Evolutionary conservation across 805 yeast genomes (phyloP), one percentile per base, ranked within the genome.

Genomic region (Cyberlindnera mrakii): DNA sequence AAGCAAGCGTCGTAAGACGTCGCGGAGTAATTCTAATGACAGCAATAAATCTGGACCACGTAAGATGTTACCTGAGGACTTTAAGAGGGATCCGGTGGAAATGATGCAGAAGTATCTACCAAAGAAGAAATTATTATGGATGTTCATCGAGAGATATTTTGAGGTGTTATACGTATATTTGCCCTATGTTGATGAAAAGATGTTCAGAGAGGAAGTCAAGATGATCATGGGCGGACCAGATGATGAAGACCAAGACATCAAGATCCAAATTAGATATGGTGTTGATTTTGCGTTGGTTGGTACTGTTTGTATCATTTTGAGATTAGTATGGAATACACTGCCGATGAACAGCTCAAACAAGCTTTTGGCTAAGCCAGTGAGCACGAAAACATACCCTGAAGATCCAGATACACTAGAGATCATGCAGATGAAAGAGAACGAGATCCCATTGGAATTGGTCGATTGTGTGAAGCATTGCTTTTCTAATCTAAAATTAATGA

Each of bases 141-240:
- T 70, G 36, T 64, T 80, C 39, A 63, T 82, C 25, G 77, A 80
- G 45, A 65, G 80, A 48, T 83, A 76, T 49, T 83, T 83, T 55
- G 69, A 68, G 10, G 67, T 71, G 30, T 61, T 82, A 5, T 84
- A 84, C 56, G 74, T 85, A 13, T 80, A 74, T 44, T 67, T 82
- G 52, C 90, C 93, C 3, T 78, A 74, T 48, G 61, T 82, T 30
- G 88, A 82, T 58, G 87, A 82, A 55, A 63, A 52, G 41, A 65
- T 66, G 9, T 76, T 78, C 55, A 69, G 69, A 41, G 50, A 50
- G 16, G 71, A 72, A 39, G 58, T 78, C 15, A 50, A 62, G 1
- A 55, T 67, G 19, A 70, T 79, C 6, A 60, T 80, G 29, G 83
- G 80, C 13, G 41, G 59, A 1, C 49, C 53, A 16, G 63, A 60